Base-by-base conservation (phyloP, 2,329 filamentous ascomycete species). In the Colletotrichum sp. region DNA sequence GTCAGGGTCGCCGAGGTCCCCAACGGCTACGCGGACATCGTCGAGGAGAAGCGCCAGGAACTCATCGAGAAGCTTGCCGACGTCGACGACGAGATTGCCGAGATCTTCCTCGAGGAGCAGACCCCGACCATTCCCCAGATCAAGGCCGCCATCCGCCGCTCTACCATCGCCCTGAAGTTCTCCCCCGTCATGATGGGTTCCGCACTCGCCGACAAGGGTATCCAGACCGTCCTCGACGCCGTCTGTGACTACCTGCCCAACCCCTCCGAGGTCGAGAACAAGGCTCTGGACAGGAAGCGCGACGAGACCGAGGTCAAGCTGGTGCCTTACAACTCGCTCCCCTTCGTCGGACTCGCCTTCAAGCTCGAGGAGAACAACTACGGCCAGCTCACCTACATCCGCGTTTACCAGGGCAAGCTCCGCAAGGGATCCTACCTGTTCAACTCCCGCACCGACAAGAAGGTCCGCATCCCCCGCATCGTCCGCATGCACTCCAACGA, bases 401-500 rank as follows among this genome's bases (percentile, higher is more conserved):
- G 97, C 80, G 97, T 99, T 74, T 99, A 99, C 88, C 97, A 99
- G 86, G 97, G 97, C 80, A 93, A 93, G 27, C 88, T 99, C 76
- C 94, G 90, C 84, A 98, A 98, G 90, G 95, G 96, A 66, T 91
- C 94, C 82, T 95, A 96, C 83, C 93, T 99, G 71, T 98, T 94
- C 91, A 99, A 98, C 86, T 96, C 96, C 11, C 93, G 96, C 80
- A 98, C 92, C 78, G 94, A 96, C 85, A 98, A 98, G 90, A 98
- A 96, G 89, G 94, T 99, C 83, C 96, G 98, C 86, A 94, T 99
- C 74, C 97, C 97, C 25, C 94, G 96, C 82, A 98, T 99, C 81
- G 97, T 99, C 77, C 95, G 97, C 78, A 99, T 99, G 97, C 97
- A 99, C 89, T 98, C 96, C 61, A 98, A 98, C 83, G 97, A 99